A percentile compares a stretch with the other conserved stretches of the same genome.
Conservation (phyloP, 164 flowering plant species). For the Macadamia integrifolia region DNA sequence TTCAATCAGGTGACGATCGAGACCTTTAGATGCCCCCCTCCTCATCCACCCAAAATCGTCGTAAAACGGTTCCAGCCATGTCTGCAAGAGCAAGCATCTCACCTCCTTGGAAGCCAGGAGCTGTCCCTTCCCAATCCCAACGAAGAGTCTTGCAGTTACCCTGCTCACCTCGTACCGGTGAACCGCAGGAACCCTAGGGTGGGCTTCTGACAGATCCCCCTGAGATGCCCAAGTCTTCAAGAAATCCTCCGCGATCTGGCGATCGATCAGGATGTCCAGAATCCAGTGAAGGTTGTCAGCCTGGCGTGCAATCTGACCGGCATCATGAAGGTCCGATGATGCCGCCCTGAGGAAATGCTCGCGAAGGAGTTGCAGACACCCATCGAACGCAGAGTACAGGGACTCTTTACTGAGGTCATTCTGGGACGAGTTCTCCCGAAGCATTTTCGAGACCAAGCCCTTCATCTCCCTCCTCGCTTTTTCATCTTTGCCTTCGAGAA, state of each 20-base stretch:
- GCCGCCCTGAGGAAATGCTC: slow-evolving; percentile 52
- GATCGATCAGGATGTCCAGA: slow-evolving; percentile 74
- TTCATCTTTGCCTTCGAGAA: slow-evolving; percentile 86
- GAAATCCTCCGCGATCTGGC: slow-evolving; percentile 77
- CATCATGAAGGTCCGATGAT: slow-evolving; percentile 41
- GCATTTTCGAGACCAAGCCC: slow-evolving; percentile 70
- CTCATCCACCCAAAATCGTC: slow-evolving; percentile 87
- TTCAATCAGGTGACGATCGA: slow-evolving; percentile 84
- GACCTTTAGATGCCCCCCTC: slow-evolving; percentile 53
- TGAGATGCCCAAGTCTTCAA: slow-evolving; percentile 71
- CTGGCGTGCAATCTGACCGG: slow-evolving; percentile 52
- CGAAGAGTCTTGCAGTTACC: slow-evolving; percentile 76
- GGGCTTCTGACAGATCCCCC: slow-evolving; percentile 61
- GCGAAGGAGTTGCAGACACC: slow-evolving; percentile 48
- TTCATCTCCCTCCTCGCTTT: slow-evolving; percentile 93
- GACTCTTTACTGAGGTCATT: slow-evolving; percentile 46
- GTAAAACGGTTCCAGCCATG: slow-evolving; percentile 91
- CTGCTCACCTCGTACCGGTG: slow-evolving; percentile 73
- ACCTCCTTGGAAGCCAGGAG: slow-evolving; percentile 76
- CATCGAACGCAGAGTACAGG: slow-evolving; percentile 52
- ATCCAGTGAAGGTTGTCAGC: slow-evolving; percentile 91
- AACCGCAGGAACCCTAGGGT: slow-evolving; percentile 51
- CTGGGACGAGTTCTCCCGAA: slow-evolving; percentile 49
- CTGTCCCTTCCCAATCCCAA: slow-evolving; percentile 90
- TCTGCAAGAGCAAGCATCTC: slow-evolving; percentile 53